phyloP scores from a whole-genome alignment of 352 stramenopile genomes.

The Blastocystis sp. region DNA sequence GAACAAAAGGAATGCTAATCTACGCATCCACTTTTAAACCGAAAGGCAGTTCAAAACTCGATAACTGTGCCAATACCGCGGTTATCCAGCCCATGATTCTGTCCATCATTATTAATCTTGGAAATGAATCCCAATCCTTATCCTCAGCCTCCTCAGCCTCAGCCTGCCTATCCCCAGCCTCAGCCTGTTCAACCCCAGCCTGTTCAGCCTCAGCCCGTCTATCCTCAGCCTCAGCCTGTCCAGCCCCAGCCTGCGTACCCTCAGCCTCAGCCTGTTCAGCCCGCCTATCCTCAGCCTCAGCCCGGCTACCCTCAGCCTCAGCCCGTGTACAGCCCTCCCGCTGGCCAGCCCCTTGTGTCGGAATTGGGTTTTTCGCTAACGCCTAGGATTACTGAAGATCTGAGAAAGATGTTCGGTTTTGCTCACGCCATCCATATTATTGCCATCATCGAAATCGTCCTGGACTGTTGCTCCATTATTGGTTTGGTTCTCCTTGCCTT shows the following conservation, averaged over 20 bases:
- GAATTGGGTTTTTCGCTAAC: neutral
- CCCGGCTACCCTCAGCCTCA: conserved; percentile 45
- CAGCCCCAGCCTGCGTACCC: too few relatives aligned
- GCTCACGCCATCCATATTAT: neutral
- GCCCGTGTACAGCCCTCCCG: neutral
- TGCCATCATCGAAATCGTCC: conserved; percentile 5
- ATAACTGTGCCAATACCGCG: too few relatives aligned
- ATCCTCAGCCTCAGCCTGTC: too few relatives aligned
- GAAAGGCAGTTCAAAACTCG: too few relatives aligned
- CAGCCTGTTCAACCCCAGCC: neutral
- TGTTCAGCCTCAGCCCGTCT: conserved; percentile 22
- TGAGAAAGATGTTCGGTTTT: conserved; percentile 49
- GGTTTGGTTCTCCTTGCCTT: conserved; percentile 39
- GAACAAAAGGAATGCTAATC: too few relatives aligned
- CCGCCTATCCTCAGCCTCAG: neutral
- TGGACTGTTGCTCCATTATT: neutral
- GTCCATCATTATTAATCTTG: too few relatives aligned
- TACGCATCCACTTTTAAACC: too few relatives aligned
- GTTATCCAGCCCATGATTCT: too few relatives aligned
- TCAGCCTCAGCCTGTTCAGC: too few relatives aligned
- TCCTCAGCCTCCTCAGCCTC: neutral
- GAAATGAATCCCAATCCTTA: neutral
- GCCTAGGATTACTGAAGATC: neutral
- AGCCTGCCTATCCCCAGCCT: conserved; percentile 1
- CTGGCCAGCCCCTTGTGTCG: conserved; percentile 10